Conservation (phyloP, 108 stramenopile genomes). For the Aurantiochytrium sp. region DNA sequence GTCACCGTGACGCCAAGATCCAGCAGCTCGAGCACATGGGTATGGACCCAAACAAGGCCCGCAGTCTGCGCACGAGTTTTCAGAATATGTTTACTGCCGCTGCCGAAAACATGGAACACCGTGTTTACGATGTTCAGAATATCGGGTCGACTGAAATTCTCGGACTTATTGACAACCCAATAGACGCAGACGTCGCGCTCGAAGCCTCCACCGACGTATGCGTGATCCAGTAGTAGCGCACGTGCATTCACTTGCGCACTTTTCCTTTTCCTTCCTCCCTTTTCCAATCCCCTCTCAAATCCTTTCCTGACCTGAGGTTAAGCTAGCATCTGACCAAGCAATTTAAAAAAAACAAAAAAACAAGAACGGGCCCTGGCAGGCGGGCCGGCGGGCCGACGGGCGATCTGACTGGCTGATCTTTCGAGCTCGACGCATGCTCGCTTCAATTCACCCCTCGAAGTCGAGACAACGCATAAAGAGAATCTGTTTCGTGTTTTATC, state of each 20-base stretch:
- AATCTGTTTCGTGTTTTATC: no score
- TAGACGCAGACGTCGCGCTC: background rate
- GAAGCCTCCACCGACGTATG: background rate
- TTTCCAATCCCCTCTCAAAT: background rate
- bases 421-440: no score
- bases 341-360: no score
- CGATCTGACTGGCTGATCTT: no score
- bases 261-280: background rate
- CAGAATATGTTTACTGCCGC: background rate
- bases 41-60: background rate
- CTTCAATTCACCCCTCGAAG: no score
- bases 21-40: background rate
- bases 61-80: background rate
- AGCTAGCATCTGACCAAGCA: no score
- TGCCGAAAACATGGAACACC: background rate
- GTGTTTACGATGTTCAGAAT: background rate
- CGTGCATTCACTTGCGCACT: background rate
- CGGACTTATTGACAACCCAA: background rate
- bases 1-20: background rate
- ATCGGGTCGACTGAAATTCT: background rate
- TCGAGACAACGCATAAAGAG: no score
- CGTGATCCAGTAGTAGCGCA: background rate
- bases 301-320: background rate
- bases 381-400: no score
- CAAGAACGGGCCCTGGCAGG: no score